Conservation (phyloP, 1,284 basidiomycete species). For the Puccinia sorghi region DNA sequence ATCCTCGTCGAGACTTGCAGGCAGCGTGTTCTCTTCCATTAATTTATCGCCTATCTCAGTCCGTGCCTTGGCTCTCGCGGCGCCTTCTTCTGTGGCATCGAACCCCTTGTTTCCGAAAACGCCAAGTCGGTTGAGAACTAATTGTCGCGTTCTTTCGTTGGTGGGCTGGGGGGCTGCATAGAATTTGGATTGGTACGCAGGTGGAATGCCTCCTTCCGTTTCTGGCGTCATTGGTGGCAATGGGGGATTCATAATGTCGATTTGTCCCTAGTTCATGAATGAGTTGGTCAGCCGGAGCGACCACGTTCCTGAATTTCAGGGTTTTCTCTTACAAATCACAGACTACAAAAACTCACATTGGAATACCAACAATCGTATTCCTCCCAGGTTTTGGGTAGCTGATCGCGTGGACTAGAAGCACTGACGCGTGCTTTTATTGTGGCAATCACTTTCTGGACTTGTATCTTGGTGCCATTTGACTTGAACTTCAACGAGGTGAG, state of each 20-base stretch:
- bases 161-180: conserved; percentile 51
- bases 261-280: conserved; percentile 20
- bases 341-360: conserved; percentile 48
- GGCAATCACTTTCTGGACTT: conserved; percentile 42
- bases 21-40: conserved; percentile 24
- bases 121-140: conserved; percentile 54
- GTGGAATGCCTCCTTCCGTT: conserved; percentile 27
- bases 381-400: conserved; percentile 54
- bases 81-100: conserved; percentile 18
- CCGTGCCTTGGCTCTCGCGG: background rate
- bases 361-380: conserved; percentile 53
- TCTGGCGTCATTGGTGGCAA: conserved; percentile 30
- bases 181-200: conserved; percentile 51
- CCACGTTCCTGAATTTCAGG: background rate
- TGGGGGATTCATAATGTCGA: conserved; percentile 43
- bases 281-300: background rate
- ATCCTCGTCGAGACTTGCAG: conserved; percentile 22
- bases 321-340: background rate
- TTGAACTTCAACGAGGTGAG: conserved; percentile 37
- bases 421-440: conserved; percentile 45
- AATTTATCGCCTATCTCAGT: conserved; percentile 30
- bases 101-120: conserved; percentile 51
- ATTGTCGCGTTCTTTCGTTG: conserved; percentile 53
- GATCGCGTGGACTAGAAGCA: conserved; percentile 53
- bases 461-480: conserved; percentile 5